Percentiles rank a stretch among this genome's conserved stretches.
These are phyloP conservation scores for Dryas integrifolia DNA, from an alignment of 331 rosid species.

Conservation along the genomic window DNA sequence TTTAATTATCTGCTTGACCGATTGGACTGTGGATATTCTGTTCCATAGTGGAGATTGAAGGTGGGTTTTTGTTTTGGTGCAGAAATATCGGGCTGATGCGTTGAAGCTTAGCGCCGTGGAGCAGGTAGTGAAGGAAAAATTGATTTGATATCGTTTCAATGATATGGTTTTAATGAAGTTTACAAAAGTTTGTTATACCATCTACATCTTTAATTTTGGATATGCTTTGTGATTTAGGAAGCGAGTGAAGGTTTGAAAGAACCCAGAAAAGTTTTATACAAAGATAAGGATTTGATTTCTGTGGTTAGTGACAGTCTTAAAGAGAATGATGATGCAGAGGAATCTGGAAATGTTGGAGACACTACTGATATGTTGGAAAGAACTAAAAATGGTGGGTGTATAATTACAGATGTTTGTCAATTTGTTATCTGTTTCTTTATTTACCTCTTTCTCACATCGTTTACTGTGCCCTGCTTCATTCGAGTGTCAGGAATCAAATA, in stretches of 20 bases:
- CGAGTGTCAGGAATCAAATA: constrained; percentile 48
- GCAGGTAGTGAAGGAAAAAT: constrained; percentile 51
- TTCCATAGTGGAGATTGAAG: constrained; percentile 27
- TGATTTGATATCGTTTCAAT: background rate
- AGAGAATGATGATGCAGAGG: constrained; percentile 30
- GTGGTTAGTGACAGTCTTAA: constrained; percentile 22
- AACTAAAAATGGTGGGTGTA: constrained; percentile 44
- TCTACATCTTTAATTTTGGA: constrained; percentile 5
- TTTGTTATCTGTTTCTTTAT: constrained; percentile 6
- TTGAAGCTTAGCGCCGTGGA: constrained; percentile 52
- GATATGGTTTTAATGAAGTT: background rate
- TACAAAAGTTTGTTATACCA: background rate
- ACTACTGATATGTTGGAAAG: constrained; percentile 32
- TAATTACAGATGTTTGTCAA: constrained; percentile 6
- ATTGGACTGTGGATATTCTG: constrained; percentile 22
- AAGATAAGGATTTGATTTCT: constrained; percentile 48
- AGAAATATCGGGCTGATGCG: constrained; percentile 65
- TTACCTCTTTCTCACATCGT: constrained; percentile 24
- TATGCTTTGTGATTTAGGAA: constrained; percentile 46
- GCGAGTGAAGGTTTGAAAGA: constrained; percentile 61
- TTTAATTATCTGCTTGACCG: background rate
- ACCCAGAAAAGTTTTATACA: constrained; percentile 70
- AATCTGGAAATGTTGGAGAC: constrained; percentile 36
- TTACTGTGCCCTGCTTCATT: constrained; percentile 19
- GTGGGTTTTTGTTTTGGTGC: constrained; percentile 43